Conservation (phyloP, 306 rosid genomes). For the Cicer judaicum region DNA sequence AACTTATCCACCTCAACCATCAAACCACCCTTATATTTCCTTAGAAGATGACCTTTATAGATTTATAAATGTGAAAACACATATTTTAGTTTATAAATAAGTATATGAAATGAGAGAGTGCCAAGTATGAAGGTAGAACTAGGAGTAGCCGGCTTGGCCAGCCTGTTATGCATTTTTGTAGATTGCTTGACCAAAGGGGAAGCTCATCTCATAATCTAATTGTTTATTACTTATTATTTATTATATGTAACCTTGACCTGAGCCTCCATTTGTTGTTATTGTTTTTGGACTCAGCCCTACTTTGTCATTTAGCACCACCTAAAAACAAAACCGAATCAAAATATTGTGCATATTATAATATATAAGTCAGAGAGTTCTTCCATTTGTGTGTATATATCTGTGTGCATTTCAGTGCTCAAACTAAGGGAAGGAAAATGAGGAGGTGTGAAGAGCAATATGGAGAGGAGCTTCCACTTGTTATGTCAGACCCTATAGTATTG, state of each 20-base stretch:
- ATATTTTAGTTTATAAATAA: too few species aligned
- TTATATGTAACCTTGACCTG: conserved; percentile 17
- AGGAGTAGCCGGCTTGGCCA: conserved; percentile 64
- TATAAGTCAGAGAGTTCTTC: conserved; percentile 18
- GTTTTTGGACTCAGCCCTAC: conserved; percentile 26
- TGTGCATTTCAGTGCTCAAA: conserved; percentile 20
- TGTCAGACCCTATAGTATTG: conserved; percentile 66
- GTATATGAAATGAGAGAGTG: not conserved
- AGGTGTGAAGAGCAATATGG: conserved; percentile 60
- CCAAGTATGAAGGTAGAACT: conserved; percentile 44
- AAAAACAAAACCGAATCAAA: conserved; percentile 2
- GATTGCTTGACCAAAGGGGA: conserved; percentile 53
- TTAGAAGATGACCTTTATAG: too few species aligned
- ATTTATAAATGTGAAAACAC: too few species aligned
- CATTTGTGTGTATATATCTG: not conserved
- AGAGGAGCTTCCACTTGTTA: conserved; percentile 57
- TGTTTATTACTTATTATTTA: not conserved
- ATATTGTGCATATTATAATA: conserved; percentile 29
- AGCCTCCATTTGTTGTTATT: conserved; percentile 34
- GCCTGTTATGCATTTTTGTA: conserved; percentile 39
- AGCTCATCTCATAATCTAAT: conserved; percentile 19
- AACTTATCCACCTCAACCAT: too few species aligned
- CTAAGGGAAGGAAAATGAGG: conserved; percentile 49
- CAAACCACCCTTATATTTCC: too few species aligned
- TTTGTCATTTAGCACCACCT: conserved; percentile 31